A percentile compares a stretch with the other conserved stretches of the same genome.
Evolutionary conservation across 148 eudicot species (phyloP).

Genomic region (Diospyros lotus): DNA sequence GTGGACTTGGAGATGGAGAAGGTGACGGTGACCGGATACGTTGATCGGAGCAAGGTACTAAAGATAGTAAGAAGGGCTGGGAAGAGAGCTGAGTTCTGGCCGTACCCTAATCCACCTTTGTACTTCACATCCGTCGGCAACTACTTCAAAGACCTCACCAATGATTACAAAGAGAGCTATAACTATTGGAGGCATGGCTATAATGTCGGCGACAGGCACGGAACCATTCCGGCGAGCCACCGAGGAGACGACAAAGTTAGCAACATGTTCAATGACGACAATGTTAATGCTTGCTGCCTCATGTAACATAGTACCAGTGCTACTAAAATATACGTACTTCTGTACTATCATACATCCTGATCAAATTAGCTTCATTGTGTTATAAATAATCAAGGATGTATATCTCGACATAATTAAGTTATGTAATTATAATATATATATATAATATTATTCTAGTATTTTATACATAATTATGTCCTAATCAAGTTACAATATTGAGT

Average conservation of each 20-base stretch:
- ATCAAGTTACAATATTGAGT: too few relatives aligned
- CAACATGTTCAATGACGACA: conserved; percentile 95
- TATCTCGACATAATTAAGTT: too few relatives aligned
- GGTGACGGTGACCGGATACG: conserved; percentile 81
- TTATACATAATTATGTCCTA: too few relatives aligned
- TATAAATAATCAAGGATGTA: too few relatives aligned
- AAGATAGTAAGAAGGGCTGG: conserved; percentile 89
- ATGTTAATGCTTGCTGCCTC: conserved; percentile 70
- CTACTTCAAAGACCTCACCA: conserved; percentile 75
- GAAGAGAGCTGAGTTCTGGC: conserved; percentile 97
- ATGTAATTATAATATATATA: too few relatives aligned
- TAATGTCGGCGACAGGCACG: conserved; percentile 70
- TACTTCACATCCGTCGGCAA: conserved; percentile 59
- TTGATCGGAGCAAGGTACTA: conserved; percentile 81
- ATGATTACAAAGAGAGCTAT: conserved; percentile 81
- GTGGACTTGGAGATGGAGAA: conserved; percentile 85
- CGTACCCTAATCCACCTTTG: conserved; percentile 73
- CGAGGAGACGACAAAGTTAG: conserved; percentile 94
- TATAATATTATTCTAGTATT: too few relatives aligned
- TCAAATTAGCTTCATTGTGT: too few relatives aligned
- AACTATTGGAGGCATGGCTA: conserved; percentile 91
- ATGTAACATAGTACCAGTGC: conserved; percentile 35
- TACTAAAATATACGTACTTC: too few relatives aligned
- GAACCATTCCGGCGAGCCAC: conserved; percentile 54
- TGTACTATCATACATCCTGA: too few relatives aligned